Evolutionary conservation across 73 alveolate genomes (phyloP), one percentile per base, ranked within the genome.

Genomic region (Tetrahymena thermophila): DNA sequence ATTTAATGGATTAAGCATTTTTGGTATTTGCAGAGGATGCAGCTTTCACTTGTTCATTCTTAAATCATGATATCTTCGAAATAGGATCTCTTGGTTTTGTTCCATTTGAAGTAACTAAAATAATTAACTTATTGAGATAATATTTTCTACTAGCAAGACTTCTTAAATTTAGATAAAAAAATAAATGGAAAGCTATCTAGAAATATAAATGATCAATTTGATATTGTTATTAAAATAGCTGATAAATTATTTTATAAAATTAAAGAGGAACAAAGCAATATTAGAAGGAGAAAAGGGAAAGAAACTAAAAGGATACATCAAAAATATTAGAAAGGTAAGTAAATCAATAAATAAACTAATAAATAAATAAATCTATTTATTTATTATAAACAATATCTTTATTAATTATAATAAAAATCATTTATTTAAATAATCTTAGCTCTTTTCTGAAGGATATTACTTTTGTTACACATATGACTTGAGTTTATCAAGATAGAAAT

Each of bases 391-490:
- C 10, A 40, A 40, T 40, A 40, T 40, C 44, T 40, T 40, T 40
- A 40, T 40, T 40, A 15, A 21, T 50, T 71, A 43, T 4, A 50
- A 50, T 89, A 28, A 56, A 23, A 85, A 40, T 25, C 37, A 42
- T 35, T 56, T 85, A 15, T 15, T 15, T 43, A 28, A 50, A 8
- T 37, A 85, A 44, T 85, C 58, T 37, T 35, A 95, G 84, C 28
- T 95, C 31, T 89, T 95, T 23, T 11, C 43, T 7, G 56, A 55
- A 56, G 97, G 97, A 23, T 98, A 98, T 96, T 99, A 98, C 96
- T 99, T 98, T 95, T 98, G 99, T 42, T 99, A 98, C 95, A 96
- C 98, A 84, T 94, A 97, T 94, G 99, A 99, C 95, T 96, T 99
- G 94, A 98, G 99, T 34, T 95, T 84, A 37, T 95, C 95, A 71